phyloP scores from a whole-genome alignment of 2,329 filamentous ascomycete species.

The Colletotrichum orchidophilum region DNA sequence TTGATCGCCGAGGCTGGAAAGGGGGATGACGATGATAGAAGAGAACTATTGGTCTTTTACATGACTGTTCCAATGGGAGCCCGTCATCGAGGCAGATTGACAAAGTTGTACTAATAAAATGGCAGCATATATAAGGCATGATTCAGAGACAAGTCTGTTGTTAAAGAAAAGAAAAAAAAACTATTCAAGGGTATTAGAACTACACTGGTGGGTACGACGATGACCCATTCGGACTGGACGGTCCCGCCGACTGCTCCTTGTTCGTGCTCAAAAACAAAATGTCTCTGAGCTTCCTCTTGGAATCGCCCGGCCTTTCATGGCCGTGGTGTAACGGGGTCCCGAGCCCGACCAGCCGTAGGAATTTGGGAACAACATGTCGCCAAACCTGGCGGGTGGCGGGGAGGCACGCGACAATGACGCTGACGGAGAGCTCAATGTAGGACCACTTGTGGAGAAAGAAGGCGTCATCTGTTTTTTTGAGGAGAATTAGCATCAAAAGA shows the following conservation, averaged over 20 bases:
- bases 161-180: too few species aligned
- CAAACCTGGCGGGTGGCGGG: slow-evolving; percentile 38
- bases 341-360: not conserved
- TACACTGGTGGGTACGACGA: too few species aligned
- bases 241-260: not conserved
- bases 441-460: slow-evolving; percentile 56
- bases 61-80: too few species aligned
- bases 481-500: slow-evolving; percentile 22
- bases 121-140: too few species aligned
- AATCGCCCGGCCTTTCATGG: not conserved
- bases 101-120: too few species aligned
- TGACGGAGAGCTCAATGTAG: slow-evolving; percentile 53
- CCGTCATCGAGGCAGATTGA: too few species aligned
- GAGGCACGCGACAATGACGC: slow-evolving; percentile 52
- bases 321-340: not conserved
- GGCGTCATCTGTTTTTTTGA: slow-evolving; percentile 42
- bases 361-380: slow-evolving; percentile 11
- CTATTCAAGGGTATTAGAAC: too few species aligned
- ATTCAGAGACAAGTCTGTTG: too few species aligned
- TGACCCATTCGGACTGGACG: not conserved
- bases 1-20: too few species aligned
- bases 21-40: too few species aligned
- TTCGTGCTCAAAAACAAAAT: not conserved
- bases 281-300: not conserved
- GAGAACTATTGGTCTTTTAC: too few species aligned